Percentiles rank a stretch among this genome's conserved stretches.
Evolutionary conservation across 805 yeast species (phyloP).

Genomic region (Suhomyces sp.): DNA sequence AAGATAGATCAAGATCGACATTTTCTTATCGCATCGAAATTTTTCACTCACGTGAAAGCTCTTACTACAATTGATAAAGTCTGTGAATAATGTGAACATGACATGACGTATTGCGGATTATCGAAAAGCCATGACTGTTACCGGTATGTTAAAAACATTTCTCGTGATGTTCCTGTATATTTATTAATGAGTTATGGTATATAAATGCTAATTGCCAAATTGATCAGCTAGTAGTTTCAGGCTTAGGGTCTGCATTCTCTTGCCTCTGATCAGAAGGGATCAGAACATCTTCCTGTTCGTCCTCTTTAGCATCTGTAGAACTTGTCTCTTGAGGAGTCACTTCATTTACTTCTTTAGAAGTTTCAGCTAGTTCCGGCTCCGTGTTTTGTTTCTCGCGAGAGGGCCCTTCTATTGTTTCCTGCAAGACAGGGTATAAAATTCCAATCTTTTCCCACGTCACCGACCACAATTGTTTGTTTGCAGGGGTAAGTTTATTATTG

Average conservation of each 20-base stretch:
- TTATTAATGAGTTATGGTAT: neutral
- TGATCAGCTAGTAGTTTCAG: neutral
- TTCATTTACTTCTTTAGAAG: neutral
- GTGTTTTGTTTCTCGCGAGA: neutral
- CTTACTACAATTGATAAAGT: neutral
- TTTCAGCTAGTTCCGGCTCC: neutral
- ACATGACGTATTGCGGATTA: neutral
- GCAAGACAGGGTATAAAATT: slow-evolving; percentile 26
- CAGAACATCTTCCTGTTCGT: neutral
- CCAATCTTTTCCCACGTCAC: slow-evolving; percentile 33
- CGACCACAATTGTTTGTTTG: slow-evolving; percentile 27
- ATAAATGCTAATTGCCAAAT: neutral
- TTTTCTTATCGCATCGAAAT: slow-evolving; percentile 1
- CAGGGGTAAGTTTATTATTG: slow-evolving; percentile 21
- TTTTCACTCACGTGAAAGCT: neutral
- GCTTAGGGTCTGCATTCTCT: neutral
- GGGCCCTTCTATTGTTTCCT: neutral
- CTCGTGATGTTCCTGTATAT: neutral
- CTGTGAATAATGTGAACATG: too few relatives aligned
- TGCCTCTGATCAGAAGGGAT: neutral
- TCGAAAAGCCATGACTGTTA: neutral
- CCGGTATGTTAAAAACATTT: neutral
- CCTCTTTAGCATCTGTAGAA: neutral
- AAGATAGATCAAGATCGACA: neutral
- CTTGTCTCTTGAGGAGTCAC: neutral